phyloP scores from a whole-genome alignment of 148 eudicot species.

The Fagopyrum homotropicum region DNA sequence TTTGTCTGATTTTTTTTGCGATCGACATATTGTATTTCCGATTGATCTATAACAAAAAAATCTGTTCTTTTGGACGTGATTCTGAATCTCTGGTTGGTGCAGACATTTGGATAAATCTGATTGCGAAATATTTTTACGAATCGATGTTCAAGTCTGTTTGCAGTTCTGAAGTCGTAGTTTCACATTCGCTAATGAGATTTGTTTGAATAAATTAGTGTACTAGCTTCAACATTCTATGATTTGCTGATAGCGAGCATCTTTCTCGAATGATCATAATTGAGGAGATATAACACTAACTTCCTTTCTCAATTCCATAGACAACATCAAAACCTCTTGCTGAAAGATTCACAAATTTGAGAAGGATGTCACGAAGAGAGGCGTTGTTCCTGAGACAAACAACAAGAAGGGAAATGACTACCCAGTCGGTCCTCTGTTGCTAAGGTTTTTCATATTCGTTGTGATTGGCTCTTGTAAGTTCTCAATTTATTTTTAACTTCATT shows the following conservation, averaged over 20 bases:
- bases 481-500: too few species aligned
- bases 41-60: neutral
- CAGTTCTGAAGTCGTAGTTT: neutral
- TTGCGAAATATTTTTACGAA: neutral
- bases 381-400: constrained; percentile 56
- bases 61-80: neutral
- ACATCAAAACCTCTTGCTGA: constrained; percentile 79
- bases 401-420: constrained; percentile 66
- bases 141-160: neutral
- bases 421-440: constrained; percentile 68
- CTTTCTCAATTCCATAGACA: constrained; percentile 33
- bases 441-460: constrained; percentile 76
- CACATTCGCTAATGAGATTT: neutral
- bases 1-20: neutral
- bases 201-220: neutral
- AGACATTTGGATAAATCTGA: neutral
- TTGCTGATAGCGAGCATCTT: neutral
- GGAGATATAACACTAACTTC: neutral
- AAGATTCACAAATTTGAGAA: constrained; percentile 60
- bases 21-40: neutral
- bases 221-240: neutral
- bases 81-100: neutral
- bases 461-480: constrained; percentile 69
- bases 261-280: neutral
- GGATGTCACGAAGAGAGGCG: constrained; percentile 63